Base-by-base conservation (phyloP, 2,329 filamentous ascomycete genomes). In the Dothideomycetes sp. region DNA sequence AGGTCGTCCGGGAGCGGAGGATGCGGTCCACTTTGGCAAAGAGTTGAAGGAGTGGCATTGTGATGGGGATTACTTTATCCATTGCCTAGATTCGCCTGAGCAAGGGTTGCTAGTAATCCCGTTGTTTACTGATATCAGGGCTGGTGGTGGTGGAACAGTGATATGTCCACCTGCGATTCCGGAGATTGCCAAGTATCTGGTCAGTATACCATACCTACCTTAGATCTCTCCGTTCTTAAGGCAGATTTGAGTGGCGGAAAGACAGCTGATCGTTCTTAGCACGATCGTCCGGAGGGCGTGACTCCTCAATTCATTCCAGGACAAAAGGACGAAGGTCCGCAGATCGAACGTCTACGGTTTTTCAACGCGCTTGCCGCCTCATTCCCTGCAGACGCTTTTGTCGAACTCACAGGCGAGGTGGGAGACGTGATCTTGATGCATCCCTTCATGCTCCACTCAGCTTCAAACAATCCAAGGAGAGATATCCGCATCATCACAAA, bases 41-140 rank as follows among this genome's bases (percentile, higher is more conserved):
- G 29, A 32, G 3, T 20, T 40, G 22, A 28, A 32, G 4, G 37
- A 32, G 19, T 84, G 80, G 79, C 80, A 83, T 57, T 76, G 81
- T 13, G 79, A 83, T 57, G 79, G 80, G 7, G 79, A 84, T 49
- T 83, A 82, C 57, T 84, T 84, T 55, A 68, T 80, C 4, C 80
- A 84, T 61, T 84, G 78, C 49, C 70, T 84, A 24, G 80, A 84
- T 54, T 79, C 73, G 15, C 74, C 74, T 0, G 80, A 84, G 61
- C 80, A 84, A 56, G 80, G 68, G 0, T 60, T 84, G 11, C 65
- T 84, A 1, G 76, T 83, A 10, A 82, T 81, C 28, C 79, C 80
- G 1, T 57, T 83, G 4, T 84, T 79, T 61, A 76, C 69, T 1
- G 78, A 83, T 52, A 74, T 84, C 37, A 60, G 63, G 7, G 58